These are phyloP conservation scores for Eustoma russellianum DNA, from an alignment of 257 asterid genomes.

Conservation along the genomic window DNA sequence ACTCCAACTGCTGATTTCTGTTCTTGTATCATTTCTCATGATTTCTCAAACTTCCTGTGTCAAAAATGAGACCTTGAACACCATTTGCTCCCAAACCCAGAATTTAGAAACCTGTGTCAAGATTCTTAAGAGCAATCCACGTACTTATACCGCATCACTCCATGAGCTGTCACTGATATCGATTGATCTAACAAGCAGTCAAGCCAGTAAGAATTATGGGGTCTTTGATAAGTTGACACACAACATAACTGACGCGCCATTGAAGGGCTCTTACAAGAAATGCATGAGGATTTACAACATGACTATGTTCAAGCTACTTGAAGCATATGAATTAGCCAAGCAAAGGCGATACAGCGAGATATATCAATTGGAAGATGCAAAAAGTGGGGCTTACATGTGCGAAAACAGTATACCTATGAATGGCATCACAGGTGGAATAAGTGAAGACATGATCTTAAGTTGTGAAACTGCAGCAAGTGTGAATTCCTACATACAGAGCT, in stretches of 20 bases:
- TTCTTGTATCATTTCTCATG: slow-evolving; percentile 1
- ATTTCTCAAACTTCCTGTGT: slow-evolving; percentile 1
- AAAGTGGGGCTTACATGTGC: slow-evolving; percentile 8
- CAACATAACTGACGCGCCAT: neutral
- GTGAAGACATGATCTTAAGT: slow-evolving; percentile 12
- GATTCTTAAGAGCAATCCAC: slow-evolving; percentile 8
- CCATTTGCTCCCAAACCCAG: slow-evolving; percentile 16
- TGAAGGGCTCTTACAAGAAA: slow-evolving; percentile 8
- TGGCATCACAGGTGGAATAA: neutral
- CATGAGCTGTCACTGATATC: slow-evolving; percentile 12
- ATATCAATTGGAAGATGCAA: slow-evolving; percentile 11
- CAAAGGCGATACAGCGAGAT: slow-evolving; percentile 10
- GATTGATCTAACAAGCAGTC: slow-evolving; percentile 10
- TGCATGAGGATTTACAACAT: slow-evolving; percentile 5
- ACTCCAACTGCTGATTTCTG: neutral
- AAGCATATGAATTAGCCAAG: slow-evolving; percentile 5
- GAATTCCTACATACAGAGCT: slow-evolving; percentile 3
- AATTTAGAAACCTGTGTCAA: slow-evolving; percentile 11
- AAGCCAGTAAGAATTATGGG: slow-evolving; percentile 1
- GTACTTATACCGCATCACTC: slow-evolving; percentile 2
- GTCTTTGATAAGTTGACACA: neutral
- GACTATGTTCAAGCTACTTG: slow-evolving; percentile 3
- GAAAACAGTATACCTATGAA: slow-evolving; percentile 12
- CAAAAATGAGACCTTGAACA: slow-evolving; percentile 3
- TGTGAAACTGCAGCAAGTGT: slow-evolving; percentile 13